Evolutionary conservation across 108 stramenopile genomes (phyloP).

Genomic region (Fragilariopsis cylindrus): DNA sequence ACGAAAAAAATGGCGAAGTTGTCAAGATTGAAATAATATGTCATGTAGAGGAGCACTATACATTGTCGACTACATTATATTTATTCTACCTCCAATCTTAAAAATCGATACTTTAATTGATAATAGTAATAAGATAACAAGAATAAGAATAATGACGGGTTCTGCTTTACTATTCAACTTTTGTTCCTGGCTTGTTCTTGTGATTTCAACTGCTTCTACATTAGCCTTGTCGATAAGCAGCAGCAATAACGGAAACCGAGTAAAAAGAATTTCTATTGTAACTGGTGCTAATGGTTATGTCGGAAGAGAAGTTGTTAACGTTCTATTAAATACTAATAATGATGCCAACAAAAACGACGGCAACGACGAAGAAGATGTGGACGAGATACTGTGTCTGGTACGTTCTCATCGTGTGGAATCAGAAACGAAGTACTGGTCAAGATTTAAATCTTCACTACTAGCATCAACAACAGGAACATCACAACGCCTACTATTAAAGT

Average conservation of each 20-base stretch:
- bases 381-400: slow-evolving; percentile 61
- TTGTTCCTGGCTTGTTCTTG: background rate
- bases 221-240: background rate
- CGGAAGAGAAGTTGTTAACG: slow-evolving; percentile 61
- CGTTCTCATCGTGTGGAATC: slow-evolving; percentile 44
- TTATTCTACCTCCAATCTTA: no score
- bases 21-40: no score
- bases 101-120: no score
- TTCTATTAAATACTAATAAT: slow-evolving; percentile 19
- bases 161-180: no score
- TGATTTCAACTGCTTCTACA: background rate
- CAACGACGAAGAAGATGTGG: background rate
- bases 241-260: background rate
- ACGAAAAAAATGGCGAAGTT: no score
- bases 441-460: background rate
- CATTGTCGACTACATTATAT: no score
- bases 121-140: no score
- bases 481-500: slow-evolving; percentile 33
- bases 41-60: no score
- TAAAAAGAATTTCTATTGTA: slow-evolving; percentile 39
- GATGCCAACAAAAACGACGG: no score
- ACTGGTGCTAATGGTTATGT: slow-evolving; percentile 85
- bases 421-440: slow-evolving; percentile 67
- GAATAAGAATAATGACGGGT: no score
- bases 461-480: background rate